Percentiles rank a stretch among this genome's conserved stretches.
Evolutionary conservation across 2,329 filamentous ascomycete genomes (phyloP).

Genomic region (Diplodia sapinea): DNA sequence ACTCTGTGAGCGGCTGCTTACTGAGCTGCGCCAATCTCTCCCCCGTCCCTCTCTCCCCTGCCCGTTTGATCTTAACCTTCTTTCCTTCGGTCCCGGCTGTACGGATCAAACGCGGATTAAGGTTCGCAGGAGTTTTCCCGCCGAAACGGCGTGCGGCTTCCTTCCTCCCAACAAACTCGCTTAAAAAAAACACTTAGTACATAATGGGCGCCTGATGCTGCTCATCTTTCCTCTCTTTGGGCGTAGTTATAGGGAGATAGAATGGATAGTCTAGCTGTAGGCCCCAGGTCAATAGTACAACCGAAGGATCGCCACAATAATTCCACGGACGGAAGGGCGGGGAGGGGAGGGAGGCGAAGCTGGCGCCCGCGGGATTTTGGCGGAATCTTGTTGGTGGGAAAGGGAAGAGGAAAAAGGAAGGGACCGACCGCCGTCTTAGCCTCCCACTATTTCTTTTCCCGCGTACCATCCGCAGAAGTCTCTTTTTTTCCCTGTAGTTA

Average conservation of each 20-base stretch:
- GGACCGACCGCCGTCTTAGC: no score
- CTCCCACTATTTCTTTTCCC: no score
- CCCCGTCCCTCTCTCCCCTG: no score
- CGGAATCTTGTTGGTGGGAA: no score
- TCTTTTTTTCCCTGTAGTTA: no score
- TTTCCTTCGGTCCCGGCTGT: background rate
- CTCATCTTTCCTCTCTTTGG: background rate
- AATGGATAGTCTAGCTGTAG: background rate
- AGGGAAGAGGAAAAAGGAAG: no score
- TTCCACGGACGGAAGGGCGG: no score
- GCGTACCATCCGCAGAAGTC: no score
- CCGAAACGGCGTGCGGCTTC: background rate
- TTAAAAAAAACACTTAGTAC: background rate
- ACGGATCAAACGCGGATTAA: background rate
- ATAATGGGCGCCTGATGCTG: background rate
- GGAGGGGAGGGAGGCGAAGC: no score
- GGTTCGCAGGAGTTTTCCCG: background rate
- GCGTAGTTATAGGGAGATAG: background rate
- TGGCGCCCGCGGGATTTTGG: no score
- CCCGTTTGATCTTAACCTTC: background rate
- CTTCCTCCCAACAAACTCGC: background rate
- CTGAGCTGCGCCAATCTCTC: background rate
- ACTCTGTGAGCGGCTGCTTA: no score
- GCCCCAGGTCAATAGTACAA: background rate
- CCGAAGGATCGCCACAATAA: no score